Evolutionary conservation across 2,329 filamentous ascomycete species (phyloP).

Genomic region (Coniella lustricola): DNA sequence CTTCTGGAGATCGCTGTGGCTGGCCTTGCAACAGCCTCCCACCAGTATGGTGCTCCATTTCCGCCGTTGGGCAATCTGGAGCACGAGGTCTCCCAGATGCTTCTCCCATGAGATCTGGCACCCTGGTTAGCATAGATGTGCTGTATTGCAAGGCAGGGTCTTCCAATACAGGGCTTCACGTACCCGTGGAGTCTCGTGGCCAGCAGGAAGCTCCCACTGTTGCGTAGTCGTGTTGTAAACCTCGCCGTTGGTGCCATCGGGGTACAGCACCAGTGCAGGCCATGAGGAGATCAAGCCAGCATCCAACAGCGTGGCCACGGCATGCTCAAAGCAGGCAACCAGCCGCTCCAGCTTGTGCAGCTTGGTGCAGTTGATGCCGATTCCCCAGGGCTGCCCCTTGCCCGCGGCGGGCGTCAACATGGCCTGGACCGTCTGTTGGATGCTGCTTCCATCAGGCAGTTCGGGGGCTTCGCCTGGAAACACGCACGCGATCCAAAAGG

Average conservation of each 20-base stretch:
- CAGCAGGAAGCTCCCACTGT: conserved; percentile 45
- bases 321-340: conserved; percentile 47
- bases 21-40: conserved; percentile 47
- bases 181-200: conserved; percentile 21
- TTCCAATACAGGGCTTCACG: neutral
- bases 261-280: conserved; percentile 57
- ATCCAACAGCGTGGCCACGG: conserved; percentile 31
- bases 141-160: neutral
- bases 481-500: conserved; percentile 56
- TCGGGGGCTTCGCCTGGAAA: conserved; percentile 47
- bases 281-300: conserved; percentile 29
- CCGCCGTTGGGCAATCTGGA: conserved; percentile 27
- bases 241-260: conserved; percentile 62
- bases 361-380: conserved; percentile 65
- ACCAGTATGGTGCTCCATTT: conserved; percentile 41
- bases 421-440: conserved; percentile 33
- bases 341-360: conserved; percentile 52
- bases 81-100: conserved; percentile 36
- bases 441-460: conserved; percentile 49
- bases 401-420: conserved; percentile 28
- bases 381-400: conserved; percentile 44
- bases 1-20: conserved; percentile 22
- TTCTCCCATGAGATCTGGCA: conserved; percentile 36
- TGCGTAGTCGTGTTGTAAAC: conserved; percentile 59
- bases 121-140: neutral